Evolutionary conservation across 495 filamentous ascomycete genomes (phyloP).

Genomic region (Aspergillus olivimuriae): DNA sequence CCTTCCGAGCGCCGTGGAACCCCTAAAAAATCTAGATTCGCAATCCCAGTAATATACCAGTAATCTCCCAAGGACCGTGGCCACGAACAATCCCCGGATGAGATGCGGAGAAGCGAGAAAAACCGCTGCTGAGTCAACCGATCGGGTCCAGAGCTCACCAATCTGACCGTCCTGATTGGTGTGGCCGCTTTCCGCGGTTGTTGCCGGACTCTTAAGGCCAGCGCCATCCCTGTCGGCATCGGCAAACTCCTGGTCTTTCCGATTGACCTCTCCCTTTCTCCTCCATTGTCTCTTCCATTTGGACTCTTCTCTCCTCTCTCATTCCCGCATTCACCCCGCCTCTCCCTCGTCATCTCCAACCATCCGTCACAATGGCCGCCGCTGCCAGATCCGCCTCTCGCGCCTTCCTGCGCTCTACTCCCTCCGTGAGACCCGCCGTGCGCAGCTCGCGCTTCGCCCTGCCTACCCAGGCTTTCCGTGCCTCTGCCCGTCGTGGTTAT

Average conservation of each 20-base stretch:
- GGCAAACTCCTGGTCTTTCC: slow-evolving; percentile 7
- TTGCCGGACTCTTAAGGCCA: slow-evolving; percentile 4
- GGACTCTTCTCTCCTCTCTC: slow-evolving; percentile 1
- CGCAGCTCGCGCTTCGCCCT: slow-evolving; percentile 54
- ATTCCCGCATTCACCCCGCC: slow-evolving; percentile 10
- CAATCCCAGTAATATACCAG: too few relatives aligned
- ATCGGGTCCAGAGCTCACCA: slow-evolving; percentile 14
- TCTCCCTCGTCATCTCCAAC: slow-evolving; percentile 7
- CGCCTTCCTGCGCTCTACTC: slow-evolving; percentile 44
- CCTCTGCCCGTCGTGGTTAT: slow-evolving; percentile 66
- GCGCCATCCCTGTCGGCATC: slow-evolving; percentile 3
- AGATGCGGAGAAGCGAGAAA: slow-evolving; percentile 9
- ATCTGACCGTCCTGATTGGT: slow-evolving; percentile 16
- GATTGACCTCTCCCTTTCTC: slow-evolving; percentile 1
- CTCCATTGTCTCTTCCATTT: slow-evolving; percentile 5
- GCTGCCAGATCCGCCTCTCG: slow-evolving; percentile 47
- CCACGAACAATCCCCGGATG: background rate
- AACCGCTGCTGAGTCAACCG: slow-evolving; percentile 18
- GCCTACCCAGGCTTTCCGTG: slow-evolving; percentile 57
- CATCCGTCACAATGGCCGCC: slow-evolving; percentile 46
- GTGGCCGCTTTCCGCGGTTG: background rate
- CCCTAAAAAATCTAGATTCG: too few relatives aligned
- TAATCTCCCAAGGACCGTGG: too few relatives aligned
- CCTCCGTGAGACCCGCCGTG: slow-evolving; percentile 40
- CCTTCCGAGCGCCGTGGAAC: too few relatives aligned